A percentile compares a stretch with the other conserved stretches of the same genome.
Conservation (phyloP, 2,329 filamentous ascomycete species). For the Metarhizium brunneum region DNA sequence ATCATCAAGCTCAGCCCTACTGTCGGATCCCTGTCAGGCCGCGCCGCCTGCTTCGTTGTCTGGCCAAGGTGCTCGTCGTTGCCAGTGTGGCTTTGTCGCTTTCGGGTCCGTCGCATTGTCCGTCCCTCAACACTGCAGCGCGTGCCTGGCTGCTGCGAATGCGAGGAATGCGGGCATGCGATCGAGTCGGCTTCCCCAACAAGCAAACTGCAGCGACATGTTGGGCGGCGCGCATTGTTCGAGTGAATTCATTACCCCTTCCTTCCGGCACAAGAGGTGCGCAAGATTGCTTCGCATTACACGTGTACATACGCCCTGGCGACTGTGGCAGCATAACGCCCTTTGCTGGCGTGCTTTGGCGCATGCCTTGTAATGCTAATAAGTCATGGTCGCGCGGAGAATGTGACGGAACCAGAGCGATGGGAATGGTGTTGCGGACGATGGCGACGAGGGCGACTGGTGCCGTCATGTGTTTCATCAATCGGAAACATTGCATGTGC, state of each 20-base stretch:
- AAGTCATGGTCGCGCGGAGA: neutral
- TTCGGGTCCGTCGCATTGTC: slow-evolving; percentile 1
- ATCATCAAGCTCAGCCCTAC: slow-evolving; percentile 6
- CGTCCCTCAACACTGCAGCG: neutral
- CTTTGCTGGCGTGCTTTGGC: neutral
- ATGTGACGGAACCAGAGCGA: neutral
- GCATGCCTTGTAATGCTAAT: neutral
- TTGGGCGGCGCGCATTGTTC: no score
- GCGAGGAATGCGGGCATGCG: neutral
- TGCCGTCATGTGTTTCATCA: no score
- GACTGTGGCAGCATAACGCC: neutral
- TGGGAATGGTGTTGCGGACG: neutral
- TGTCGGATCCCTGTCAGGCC: neutral
- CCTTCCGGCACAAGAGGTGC: no score
- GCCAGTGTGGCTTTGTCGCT: neutral
- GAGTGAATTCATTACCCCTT: no score
- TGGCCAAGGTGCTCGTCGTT: neutral
- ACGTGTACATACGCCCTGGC: neutral
- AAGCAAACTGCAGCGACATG: no score
- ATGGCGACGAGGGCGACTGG: neutral
- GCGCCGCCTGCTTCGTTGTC: neutral
- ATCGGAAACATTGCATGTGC: no score
- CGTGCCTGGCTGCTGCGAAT: neutral
- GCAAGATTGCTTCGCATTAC: no score
- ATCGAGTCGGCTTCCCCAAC: neutral